Conservation (phyloP, 441 rosid species). For the Erysimum pusillum region DNA sequence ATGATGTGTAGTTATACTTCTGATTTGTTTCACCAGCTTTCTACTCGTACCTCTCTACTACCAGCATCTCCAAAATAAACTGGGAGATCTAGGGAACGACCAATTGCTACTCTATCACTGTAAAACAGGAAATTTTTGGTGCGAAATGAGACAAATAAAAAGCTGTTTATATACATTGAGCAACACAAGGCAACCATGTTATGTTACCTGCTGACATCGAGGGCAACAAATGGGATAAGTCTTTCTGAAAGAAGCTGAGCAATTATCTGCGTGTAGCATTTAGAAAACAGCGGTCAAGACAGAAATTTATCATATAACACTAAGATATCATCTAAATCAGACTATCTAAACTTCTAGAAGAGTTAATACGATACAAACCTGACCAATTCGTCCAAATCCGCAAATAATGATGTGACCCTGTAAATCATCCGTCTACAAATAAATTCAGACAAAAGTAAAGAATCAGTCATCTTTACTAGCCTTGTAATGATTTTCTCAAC, state of each 20-base stretch:
- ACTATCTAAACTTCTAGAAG: background rate
- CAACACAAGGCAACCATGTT: constrained; percentile 8
- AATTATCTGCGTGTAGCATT: constrained; percentile 69
- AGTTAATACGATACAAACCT: constrained; percentile 53
- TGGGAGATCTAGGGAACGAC: constrained; percentile 95
- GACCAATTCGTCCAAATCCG: constrained; percentile 99
- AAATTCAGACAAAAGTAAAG: constrained; percentile 39
- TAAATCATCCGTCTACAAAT: constrained; percentile 93
- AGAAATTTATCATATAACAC: background rate
- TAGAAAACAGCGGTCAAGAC: background rate
- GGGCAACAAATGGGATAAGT: constrained; percentile 96
- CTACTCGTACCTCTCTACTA: constrained; percentile 82
- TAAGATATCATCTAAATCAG: background rate
- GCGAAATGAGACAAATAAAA: background rate
- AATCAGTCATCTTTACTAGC: constrained; percentile 19
- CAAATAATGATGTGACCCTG: constrained; percentile 96
- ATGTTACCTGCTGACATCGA: constrained; percentile 91
- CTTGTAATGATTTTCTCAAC: constrained; percentile 26
- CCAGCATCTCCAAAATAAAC: constrained; percentile 98
- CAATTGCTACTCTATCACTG: constrained; percentile 96
- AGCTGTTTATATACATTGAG: background rate
- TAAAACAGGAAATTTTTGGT: constrained; percentile 37
- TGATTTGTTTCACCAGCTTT: background rate
- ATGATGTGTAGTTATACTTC: background rate
- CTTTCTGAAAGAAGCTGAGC: constrained; percentile 99